These are phyloP conservation scores for Rhizophora mangle DNA, from an alignment of 345 rosid genomes.

Conservation along the genomic window DNA sequence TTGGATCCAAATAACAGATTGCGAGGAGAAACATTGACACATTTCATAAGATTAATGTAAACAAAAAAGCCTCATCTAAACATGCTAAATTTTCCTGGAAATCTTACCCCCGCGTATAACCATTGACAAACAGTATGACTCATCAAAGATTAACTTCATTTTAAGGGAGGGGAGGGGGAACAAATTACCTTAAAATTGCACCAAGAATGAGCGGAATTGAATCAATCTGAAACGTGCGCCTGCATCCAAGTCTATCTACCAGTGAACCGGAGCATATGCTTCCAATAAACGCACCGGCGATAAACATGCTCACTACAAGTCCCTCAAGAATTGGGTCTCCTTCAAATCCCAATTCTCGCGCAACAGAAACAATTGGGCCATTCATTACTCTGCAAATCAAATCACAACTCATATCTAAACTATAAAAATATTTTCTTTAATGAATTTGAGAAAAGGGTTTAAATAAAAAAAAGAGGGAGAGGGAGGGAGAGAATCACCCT, in stretches of 20 bases:
- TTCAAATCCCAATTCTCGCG: conserved; percentile 69
- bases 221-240: conserved; percentile 64
- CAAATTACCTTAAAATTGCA: conserved; percentile 55
- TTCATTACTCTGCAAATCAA: conserved; percentile 63
- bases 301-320: conserved; percentile 77
- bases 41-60: background rate
- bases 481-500: conserved; percentile 33
- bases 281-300: conserved; percentile 77
- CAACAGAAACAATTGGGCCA: conserved; percentile 72
- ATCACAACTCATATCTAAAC: background rate
- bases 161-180: no score
- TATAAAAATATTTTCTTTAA: background rate
- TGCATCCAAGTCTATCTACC: conserved; percentile 61
- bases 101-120: background rate
- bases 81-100: background rate
- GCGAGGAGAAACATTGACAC: background rate
- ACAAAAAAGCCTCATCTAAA: background rate
- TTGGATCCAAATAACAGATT: background rate
- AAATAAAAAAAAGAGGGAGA: background rate
- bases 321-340: conserved; percentile 69
- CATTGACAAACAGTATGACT: no score
- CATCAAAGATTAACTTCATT: no score
- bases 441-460: background rate
- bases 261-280: conserved; percentile 57
- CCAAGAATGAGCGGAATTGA: conserved; percentile 58